phyloP scores from a whole-genome alignment of 2,329 filamentous ascomycete genomes.

The Lecanoromycetidae sp. region DNA sequence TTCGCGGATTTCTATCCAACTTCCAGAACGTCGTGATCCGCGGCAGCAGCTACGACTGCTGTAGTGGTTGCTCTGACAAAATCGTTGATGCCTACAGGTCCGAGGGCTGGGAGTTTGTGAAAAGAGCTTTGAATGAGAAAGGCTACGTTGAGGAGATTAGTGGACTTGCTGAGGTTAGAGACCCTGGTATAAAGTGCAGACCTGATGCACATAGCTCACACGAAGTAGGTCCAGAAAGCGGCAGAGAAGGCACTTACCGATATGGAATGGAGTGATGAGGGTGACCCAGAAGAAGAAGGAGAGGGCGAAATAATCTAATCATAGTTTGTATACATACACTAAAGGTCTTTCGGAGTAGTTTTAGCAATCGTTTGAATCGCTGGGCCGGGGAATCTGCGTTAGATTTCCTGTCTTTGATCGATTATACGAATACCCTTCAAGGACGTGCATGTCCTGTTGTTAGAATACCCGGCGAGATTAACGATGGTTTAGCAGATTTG shows the following conservation, averaged over 20 bases:
- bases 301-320: conserved; percentile 28
- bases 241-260: conserved; percentile 35
- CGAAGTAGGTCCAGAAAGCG: conserved; percentile 30
- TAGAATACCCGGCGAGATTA: no score
- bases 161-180: conserved; percentile 46
- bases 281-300: conserved; percentile 20
- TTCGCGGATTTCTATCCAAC: conserved; percentile 49
- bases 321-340: neutral
- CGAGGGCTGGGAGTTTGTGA: conserved; percentile 50
- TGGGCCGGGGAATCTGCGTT: no score
- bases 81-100: conserved; percentile 41
- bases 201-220: conserved; percentile 15
- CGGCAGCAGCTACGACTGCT: conserved; percentile 48
- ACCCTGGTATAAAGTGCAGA: neutral
- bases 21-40: conserved; percentile 47
- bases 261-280: conserved; percentile 35
- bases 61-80: conserved; percentile 48
- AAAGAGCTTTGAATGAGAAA: conserved; percentile 46
- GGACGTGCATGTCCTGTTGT: no score
- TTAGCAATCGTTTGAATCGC: no score
- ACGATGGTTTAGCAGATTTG: no score
- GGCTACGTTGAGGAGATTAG: conserved; percentile 53
- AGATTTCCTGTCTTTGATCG: no score
- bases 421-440: no score
- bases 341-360: neutral